Evolutionary conservation across 176 grass and related monocot genomes (phyloP), one percentile per base, ranked within the genome.

Genomic region (Thinopyrum elongatum): DNA sequence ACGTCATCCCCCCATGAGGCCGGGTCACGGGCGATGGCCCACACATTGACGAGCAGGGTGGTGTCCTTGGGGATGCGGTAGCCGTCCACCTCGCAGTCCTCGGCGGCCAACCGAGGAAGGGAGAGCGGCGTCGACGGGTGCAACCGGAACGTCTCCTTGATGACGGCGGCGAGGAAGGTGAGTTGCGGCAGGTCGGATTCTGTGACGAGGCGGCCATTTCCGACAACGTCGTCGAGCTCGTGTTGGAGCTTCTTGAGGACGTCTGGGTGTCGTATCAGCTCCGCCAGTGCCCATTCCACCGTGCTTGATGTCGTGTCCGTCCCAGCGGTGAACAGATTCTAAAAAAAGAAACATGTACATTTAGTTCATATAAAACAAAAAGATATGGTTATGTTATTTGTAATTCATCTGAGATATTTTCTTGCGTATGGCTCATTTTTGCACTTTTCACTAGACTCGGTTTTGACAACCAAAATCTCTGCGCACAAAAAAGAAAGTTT

Each of bases 91-190:
- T 88, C 89, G 23, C 91, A 96, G 0, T 65, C 84, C 22, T 91
- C 67, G 6, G 85, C 74, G 0, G 90, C 86, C 30, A 93, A 59
- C 36, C 94, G 82, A 0, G 91, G 94, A 2, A 96, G 91, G 13
- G 91, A 93, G 4, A 96, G 94, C 1, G 94, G 91, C 0, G 94
- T 96, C 2, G 94, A 93, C 0, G 94, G 91, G 69, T 96, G 94
- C n/a, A 93, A 72, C 0, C 94, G 87, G 42, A 96, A 96, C 0
- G 88, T 86, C 69, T 96, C 94, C 51, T 93, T 96, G 69, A 89
- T 79, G 55, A 93, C 75, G 2, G 94, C 94, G 1, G 62, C 35
- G 2, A 96, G 47, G 83, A 83, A 28, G 23, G 70, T 46, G 70
- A 74, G 70, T 11, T 14, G 70, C 0, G 70, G 13, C 7, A 74